These are phyloP conservation scores for Paramecium biaurelia DNA, from an alignment of 73 alveolate species.

Conservation along the genomic window DNA sequence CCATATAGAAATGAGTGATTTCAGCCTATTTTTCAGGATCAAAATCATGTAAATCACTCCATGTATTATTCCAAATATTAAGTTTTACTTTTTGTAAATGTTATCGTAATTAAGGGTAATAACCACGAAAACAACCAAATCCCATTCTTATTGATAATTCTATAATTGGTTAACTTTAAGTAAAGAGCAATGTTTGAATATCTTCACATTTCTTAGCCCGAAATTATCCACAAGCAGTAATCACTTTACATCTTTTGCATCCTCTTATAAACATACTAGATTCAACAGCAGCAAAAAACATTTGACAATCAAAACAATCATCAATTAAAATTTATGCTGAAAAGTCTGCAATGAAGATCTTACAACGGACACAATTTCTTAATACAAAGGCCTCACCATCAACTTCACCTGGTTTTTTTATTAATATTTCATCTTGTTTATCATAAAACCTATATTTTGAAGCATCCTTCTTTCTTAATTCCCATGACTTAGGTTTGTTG, in stretches of 20 bases:
- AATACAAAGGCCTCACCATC: conserved; percentile 78
- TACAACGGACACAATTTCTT: conserved; percentile 71
- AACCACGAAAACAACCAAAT: conserved; percentile 82
- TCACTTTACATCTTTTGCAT: conserved; percentile 73
- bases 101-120: conserved; percentile 72
- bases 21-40: conserved; percentile 49
- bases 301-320: conserved; percentile 75
- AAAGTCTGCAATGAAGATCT: conserved; percentile 74
- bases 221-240: conserved; percentile 79
- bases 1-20: background rate
- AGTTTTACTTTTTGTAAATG: conserved; percentile 71
- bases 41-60: conserved; percentile 83
- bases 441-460: conserved; percentile 11
- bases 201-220: conserved; percentile 79
- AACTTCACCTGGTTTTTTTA: conserved; percentile 84
- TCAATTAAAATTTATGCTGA: conserved; percentile 81
- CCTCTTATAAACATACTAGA: conserved; percentile 82
- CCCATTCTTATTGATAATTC: conserved; percentile 72
- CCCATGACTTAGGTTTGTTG: conserved; percentile 1
- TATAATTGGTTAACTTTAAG: conserved; percentile 78
- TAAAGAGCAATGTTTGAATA: conserved; percentile 70
- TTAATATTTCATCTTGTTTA: conserved; percentile 69
- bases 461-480: conserved; percentile 26
- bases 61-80: conserved; percentile 72
- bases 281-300: conserved; percentile 84